Percentiles rank a stretch among this genome's conserved stretches.
phyloP scores from a whole-genome alignment of 176 grass and related monocot genomes.

The Oryza meridionalis region DNA sequence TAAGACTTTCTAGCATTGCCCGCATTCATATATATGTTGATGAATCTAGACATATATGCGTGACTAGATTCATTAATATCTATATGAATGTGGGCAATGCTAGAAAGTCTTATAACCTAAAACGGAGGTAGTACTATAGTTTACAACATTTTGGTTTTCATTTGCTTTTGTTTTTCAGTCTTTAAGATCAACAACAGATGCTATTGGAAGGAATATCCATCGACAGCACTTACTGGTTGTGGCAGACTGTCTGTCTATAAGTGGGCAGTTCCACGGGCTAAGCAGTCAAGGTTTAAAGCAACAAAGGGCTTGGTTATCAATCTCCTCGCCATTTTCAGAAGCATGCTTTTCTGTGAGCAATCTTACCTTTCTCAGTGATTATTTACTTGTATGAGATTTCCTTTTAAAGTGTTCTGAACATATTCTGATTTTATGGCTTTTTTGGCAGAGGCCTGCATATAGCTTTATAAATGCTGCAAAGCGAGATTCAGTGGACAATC shows the following conservation, averaged over 20 bases:
- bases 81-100: not conserved
- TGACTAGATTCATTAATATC: too few relatives aligned
- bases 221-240: constrained; percentile 66
- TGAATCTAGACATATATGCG: too few relatives aligned
- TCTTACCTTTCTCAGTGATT: constrained; percentile 23
- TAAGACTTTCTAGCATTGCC: too few relatives aligned
- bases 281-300: constrained; percentile 73
- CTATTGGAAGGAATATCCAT: constrained; percentile 67
- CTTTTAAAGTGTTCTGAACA: constrained; percentile 21
- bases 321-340: constrained; percentile 92
- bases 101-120: too few relatives aligned
- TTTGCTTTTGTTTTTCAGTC: constrained; percentile 54
- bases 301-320: constrained; percentile 55
- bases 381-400: constrained; percentile 26
- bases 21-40: too few relatives aligned
- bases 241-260: constrained; percentile 77
- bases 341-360: constrained; percentile 91
- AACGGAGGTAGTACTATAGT: not conserved
- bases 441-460: constrained; percentile 76
- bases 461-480: constrained; percentile 91
- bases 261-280: constrained; percentile 79
- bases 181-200: constrained; percentile 70
- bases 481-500: constrained; percentile 66
- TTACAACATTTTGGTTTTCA: constrained; percentile 25
- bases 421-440: constrained; percentile 32